Conservation (phyloP, 192 early-diverging fungal genomes). For the Umbelopsis isabellina region DNA sequence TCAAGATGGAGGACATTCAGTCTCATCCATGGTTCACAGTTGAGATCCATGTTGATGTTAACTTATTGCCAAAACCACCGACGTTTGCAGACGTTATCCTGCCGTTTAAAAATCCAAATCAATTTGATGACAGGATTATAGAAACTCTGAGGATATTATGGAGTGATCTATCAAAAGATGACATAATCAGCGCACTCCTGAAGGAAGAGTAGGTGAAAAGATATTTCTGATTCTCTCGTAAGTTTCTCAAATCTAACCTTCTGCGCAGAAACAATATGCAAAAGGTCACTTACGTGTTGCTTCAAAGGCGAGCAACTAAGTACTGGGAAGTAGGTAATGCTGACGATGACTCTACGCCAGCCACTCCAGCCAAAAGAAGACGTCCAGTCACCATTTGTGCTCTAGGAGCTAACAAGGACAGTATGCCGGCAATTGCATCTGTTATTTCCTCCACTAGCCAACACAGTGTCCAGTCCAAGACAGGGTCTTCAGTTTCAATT, state of each 20-base stretch:
- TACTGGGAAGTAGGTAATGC: slow-evolving; percentile 35
- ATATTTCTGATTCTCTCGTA: neutral
- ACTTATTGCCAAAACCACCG: slow-evolving; percentile 31
- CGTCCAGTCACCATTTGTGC: slow-evolving; percentile 39
- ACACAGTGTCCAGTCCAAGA: neutral
- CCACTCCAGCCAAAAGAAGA: slow-evolving; percentile 39
- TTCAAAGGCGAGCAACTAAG: slow-evolving; percentile 30
- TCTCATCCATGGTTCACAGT: slow-evolving; percentile 62
- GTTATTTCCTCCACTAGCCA: neutral
- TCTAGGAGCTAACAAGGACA: slow-evolving; percentile 23
- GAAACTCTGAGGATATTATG: slow-evolving; percentile 36
- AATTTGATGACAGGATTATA: slow-evolving; percentile 39
- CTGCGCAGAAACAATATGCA: slow-evolving; percentile 40
- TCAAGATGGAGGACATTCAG: slow-evolving; percentile 58
- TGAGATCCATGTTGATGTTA: slow-evolving; percentile 18
- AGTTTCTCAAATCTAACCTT: neutral
- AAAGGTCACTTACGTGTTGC: slow-evolving; percentile 40
- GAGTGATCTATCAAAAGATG: slow-evolving; percentile 32
- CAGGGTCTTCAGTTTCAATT: neutral
- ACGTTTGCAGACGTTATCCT: slow-evolving; percentile 26
- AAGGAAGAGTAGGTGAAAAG: slow-evolving; percentile 29
- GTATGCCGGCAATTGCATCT: slow-evolving; percentile 10
- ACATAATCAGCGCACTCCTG: slow-evolving; percentile 30
- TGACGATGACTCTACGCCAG: slow-evolving; percentile 20
- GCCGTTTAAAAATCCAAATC: slow-evolving; percentile 16